These are phyloP conservation scores for Mycena citricolor DNA, from an alignment of 1,284 basidiomycete genomes.

Conservation along the genomic window DNA sequence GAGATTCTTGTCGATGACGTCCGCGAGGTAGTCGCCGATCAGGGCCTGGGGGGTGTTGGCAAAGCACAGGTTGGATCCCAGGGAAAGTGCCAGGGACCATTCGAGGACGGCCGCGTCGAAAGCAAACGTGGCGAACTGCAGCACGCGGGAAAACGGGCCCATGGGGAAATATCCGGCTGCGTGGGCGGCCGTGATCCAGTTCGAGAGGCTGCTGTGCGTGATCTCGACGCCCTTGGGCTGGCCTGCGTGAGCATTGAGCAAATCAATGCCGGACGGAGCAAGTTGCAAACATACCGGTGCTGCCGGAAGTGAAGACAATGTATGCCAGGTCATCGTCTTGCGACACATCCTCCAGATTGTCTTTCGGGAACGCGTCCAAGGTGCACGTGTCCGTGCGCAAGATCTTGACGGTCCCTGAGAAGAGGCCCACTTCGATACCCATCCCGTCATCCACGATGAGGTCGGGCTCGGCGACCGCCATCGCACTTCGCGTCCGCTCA, in stretches of 20 bases:
- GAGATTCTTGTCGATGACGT: not conserved
- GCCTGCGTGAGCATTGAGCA: not conserved
- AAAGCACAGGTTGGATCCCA: not conserved
- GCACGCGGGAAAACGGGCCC: not conserved
- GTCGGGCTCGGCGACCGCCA: not conserved
- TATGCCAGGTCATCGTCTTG: not conserved
- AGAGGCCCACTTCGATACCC: not conserved
- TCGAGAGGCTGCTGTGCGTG: not conserved
- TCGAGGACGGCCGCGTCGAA: slow-evolving; percentile 1
- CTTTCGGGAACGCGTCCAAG: not conserved
- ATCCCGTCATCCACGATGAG: not conserved
- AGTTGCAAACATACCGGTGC: not conserved
- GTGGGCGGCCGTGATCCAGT: not conserved
- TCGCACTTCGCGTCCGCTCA: not conserved
- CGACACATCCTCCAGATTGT: not conserved
- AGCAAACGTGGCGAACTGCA: slow-evolving; percentile 1
- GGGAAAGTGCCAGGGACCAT: not conserved
- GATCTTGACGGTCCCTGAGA: not conserved
- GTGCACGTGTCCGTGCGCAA: too few species aligned
- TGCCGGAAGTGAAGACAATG: slow-evolving; percentile 1
- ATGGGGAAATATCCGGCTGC: not conserved
- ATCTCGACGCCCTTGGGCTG: slow-evolving; percentile 1
- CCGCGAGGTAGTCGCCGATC: slow-evolving; percentile 1
- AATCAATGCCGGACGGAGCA: not conserved
- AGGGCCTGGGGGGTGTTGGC: not conserved